Conservation (phyloP, 768 basidiomycete genomes). For the Auricularia sp. region DNA sequence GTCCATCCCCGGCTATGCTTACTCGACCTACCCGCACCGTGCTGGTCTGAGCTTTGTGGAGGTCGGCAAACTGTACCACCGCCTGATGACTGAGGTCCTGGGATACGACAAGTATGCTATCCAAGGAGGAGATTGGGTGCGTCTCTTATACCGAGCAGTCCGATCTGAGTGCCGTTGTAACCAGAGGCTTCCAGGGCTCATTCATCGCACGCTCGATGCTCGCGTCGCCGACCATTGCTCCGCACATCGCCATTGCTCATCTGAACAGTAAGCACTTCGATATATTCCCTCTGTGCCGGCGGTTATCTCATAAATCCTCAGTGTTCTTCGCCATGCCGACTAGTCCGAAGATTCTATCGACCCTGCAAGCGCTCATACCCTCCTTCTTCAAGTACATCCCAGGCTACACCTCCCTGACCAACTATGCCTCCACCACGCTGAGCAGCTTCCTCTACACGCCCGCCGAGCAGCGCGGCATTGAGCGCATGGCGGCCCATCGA, state of each 20-base stretch:
- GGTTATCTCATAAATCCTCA: not conserved
- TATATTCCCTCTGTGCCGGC: not conserved
- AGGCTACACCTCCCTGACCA: not conserved
- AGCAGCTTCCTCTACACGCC: not conserved
- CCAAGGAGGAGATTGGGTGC: conserved; percentile 14
- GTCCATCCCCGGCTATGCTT: conserved; percentile 8
- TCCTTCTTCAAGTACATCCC: not conserved
- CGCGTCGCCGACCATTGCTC: not conserved
- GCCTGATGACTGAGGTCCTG: conserved; percentile 11
- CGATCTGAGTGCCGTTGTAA: too few species aligned
- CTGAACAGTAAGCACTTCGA: not conserved
- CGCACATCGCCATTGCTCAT: not conserved
- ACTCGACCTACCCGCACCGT: conserved; percentile 7
- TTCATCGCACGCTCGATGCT: not conserved
- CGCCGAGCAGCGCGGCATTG: not conserved
- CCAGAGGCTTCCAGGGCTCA: not conserved
- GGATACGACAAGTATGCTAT: conserved; percentile 9
- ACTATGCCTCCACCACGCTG: not conserved
- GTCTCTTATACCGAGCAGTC: too few species aligned
- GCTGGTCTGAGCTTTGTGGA: conserved; percentile 7
- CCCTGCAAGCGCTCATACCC: not conserved
- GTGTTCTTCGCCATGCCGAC: not conserved
- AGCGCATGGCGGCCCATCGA: not conserved
- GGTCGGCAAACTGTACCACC: conserved; percentile 7
- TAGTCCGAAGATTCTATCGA: not conserved